Conservation (phyloP, 177 flowering plant genomes). For the Telopea speciosissima region DNA sequence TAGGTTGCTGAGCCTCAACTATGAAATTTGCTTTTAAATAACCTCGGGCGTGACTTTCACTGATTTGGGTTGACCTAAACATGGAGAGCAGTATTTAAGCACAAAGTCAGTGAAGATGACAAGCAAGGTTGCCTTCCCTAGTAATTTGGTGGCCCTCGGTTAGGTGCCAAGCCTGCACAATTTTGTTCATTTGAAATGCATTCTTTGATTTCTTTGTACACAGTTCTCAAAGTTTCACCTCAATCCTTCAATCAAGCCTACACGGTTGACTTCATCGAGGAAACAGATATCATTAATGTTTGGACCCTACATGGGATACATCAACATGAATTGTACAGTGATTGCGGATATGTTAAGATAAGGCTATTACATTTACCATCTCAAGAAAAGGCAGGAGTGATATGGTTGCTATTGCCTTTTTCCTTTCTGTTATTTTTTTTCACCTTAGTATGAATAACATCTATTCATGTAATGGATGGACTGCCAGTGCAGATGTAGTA, state of each 20-base stretch:
- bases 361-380: no score
- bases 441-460: no score
- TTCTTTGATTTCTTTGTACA: not conserved
- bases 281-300: no score
- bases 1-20: conserved; percentile 44
- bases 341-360: no score
- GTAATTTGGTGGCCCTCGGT: not conserved
- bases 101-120: conserved; percentile 11
- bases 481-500: no score
- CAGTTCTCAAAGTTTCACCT: not conserved
- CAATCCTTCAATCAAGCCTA: not conserved
- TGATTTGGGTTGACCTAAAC: conserved; percentile 31
- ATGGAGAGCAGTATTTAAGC: conserved; percentile 45
- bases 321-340: no score
- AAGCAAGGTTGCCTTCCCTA: not conserved
- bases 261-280: no score
- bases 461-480: no score
- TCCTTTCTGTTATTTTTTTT: no score
- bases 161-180: not conserved
- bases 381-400: no score
- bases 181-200: not conserved
- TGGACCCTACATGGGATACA: no score
- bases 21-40: conserved; percentile 15
- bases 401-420: no score
- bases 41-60: conserved; percentile 60